Conservation (phyloP, 2,329 filamentous ascomycete genomes). For the Phialemoniopsis sp. region DNA sequence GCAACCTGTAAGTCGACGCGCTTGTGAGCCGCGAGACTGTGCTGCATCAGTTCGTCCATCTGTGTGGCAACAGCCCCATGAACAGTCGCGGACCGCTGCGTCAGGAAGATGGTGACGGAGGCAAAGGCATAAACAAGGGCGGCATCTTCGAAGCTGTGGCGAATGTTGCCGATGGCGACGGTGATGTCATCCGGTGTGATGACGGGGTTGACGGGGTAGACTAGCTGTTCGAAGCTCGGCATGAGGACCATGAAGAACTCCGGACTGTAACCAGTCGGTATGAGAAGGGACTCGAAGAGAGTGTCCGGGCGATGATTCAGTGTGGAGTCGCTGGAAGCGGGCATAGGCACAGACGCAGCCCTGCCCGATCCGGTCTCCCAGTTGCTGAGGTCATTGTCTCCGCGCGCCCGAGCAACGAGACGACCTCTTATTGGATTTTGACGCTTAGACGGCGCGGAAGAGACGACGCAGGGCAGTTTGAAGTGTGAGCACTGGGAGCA, state of each 20-base stretch:
- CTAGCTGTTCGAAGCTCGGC: conserved; percentile 34
- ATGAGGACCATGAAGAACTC: conserved; percentile 35
- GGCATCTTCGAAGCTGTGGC: conserved; percentile 26
- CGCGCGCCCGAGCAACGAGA: conserved; percentile 33
- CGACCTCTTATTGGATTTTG: conserved; percentile 30
- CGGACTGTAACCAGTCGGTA: neutral
- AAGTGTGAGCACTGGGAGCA: conserved; percentile 38
- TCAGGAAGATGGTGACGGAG: conserved; percentile 38
- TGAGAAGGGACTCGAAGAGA: too few species aligned
- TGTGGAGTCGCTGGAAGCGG: conserved; percentile 1
- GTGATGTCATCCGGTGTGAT: conserved; percentile 33
- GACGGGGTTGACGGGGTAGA: conserved; percentile 43
- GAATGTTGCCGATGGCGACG: conserved; percentile 26
- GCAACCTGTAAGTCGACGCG: conserved; percentile 15
- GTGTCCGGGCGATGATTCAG: too few species aligned
- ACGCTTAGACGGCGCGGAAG: conserved; percentile 25
- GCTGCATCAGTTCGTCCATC: conserved; percentile 24
- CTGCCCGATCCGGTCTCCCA: conserved; percentile 1
- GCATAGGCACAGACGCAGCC: conserved; percentile 3
- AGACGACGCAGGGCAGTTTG: conserved; percentile 39
- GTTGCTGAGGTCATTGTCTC: conserved; percentile 4
- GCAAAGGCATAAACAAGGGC: conserved; percentile 40
- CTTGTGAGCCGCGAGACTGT: conserved; percentile 6
- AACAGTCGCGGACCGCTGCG: conserved; percentile 13
- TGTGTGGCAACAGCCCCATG: conserved; percentile 13